Percentiles rank a stretch among this genome's conserved stretches.
These are phyloP conservation scores for Xylariaceae sp. DNA, from an alignment of 2,329 filamentous ascomycete species.

Conservation along the genomic window DNA sequence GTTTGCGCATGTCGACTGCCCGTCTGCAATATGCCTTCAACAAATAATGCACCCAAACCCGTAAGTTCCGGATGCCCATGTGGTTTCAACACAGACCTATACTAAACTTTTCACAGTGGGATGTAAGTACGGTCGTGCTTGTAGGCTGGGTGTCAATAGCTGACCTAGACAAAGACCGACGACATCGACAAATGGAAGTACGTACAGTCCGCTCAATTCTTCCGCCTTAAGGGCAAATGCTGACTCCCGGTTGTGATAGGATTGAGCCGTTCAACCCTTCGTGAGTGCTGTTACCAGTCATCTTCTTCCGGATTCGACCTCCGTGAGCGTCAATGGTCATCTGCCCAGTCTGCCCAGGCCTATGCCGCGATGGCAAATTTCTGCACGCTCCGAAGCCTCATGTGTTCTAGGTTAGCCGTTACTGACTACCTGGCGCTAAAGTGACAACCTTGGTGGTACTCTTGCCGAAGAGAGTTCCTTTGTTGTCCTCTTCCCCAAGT, in stretches of 20 bases:
- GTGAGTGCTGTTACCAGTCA: constrained; percentile 8
- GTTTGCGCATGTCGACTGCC: neutral
- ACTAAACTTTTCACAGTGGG: constrained; percentile 17
- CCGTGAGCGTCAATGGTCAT: neutral
- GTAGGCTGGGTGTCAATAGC: neutral
- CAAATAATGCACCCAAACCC: constrained; percentile 19
- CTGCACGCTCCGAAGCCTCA: neutral
- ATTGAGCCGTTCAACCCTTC: constrained; percentile 72
- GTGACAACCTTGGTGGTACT: constrained; percentile 74
- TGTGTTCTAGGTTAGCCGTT: neutral
- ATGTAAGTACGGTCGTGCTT: constrained; percentile 13
- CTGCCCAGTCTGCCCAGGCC: neutral
- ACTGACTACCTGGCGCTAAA: constrained; percentile 6
- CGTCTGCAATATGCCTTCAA: constrained; percentile 26
- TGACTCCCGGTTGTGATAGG: constrained; percentile 5
- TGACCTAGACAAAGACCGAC: constrained; percentile 71
- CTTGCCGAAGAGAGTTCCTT: constrained; percentile 95
- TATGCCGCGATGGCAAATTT: neutral
- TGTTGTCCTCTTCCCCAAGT: constrained; percentile 78
- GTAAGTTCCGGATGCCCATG: constrained; percentile 11
- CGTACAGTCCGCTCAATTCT: neutral
- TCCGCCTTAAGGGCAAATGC: neutral
- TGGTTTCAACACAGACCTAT: neutral
- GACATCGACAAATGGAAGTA: constrained; percentile 93
- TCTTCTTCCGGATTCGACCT: neutral